A percentile compares a stretch with the other conserved stretches of the same genome.
Conservation (phyloP, 2,329 filamentous ascomycete species). For the Cryphonectria parasitica region DNA sequence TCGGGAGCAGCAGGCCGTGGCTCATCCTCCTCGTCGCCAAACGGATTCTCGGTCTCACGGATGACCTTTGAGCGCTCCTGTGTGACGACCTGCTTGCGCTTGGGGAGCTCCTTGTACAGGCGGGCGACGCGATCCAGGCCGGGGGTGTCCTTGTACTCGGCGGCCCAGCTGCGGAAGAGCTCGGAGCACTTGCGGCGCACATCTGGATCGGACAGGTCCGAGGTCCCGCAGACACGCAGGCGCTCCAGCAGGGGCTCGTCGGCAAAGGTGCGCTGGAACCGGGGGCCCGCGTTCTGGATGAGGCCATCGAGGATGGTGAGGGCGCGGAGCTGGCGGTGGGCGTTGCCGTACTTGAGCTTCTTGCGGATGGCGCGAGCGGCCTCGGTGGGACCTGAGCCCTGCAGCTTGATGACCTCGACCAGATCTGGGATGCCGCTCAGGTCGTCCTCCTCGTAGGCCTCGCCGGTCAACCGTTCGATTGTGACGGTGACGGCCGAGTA, state of each 20-base stretch:
- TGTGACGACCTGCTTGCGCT: constrained; percentile 70
- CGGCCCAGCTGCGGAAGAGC: constrained; percentile 85
- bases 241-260: constrained; percentile 93
- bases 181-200: constrained; percentile 89
- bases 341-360: constrained; percentile 96
- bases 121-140: constrained; percentile 80
- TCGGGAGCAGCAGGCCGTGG: constrained; percentile 40
- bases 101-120: constrained; percentile 73
- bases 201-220: constrained; percentile 79
- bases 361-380: constrained; percentile 91
- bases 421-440: constrained; percentile 90
- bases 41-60: constrained; percentile 76
- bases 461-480: constrained; percentile 87
- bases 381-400: constrained; percentile 83
- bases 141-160: constrained; percentile 76
- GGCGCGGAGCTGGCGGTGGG: constrained; percentile 89
- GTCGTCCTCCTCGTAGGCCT: constrained; percentile 89
- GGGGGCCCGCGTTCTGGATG: constrained; percentile 88
- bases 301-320: constrained; percentile 88
- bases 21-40: constrained; percentile 68
- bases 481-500: constrained; percentile 93
- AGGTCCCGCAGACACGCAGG: constrained; percentile 83
- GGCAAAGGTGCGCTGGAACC: constrained; percentile 84
- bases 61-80: constrained; percentile 84
- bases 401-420: constrained; percentile 90